Conservation (phyloP, 2,329 filamentous ascomycete species). For the Cyphellophora attinorum region DNA sequence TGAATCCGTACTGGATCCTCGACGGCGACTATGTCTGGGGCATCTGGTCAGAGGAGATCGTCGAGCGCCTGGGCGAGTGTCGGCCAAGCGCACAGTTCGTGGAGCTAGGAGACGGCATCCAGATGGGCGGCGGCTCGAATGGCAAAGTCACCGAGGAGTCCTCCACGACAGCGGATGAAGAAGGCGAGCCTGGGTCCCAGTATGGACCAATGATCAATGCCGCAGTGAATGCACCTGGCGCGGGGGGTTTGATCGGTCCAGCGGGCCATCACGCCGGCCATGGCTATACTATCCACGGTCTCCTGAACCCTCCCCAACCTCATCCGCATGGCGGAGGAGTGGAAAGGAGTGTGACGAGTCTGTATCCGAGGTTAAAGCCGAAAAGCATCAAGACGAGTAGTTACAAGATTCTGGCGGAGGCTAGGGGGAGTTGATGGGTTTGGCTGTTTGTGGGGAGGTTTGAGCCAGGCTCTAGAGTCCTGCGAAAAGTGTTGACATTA, state of each 20-base stretch:
- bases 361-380: conserved; percentile 29
- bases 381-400: conserved; percentile 29
- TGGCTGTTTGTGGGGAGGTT: no score
- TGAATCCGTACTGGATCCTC: conserved; percentile 65
- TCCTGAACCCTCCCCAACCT: background rate
- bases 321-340: background rate
- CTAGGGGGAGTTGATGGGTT: conserved; percentile 17
- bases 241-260: background rate
- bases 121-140: conserved; percentile 1
- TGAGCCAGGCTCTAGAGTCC: no score
- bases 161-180: background rate
- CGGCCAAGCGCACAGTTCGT: conserved; percentile 52
- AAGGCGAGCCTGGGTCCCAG: background rate
- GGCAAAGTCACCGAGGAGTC: background rate
- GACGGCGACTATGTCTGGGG: conserved; percentile 53
- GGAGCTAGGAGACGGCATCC: conserved; percentile 56
- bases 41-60: conserved; percentile 62
- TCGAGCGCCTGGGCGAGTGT: conserved; percentile 49
- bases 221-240: background rate
- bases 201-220: background rate
- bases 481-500: no score
- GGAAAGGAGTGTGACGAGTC: conserved; percentile 21
- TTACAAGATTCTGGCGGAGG: conserved; percentile 32
- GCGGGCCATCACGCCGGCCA: background rate
- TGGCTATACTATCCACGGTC: no score